These are phyloP conservation scores for Phytophthora sojae DNA, from an alignment of 352 stramenopile species.

Conservation along the genomic window DNA sequence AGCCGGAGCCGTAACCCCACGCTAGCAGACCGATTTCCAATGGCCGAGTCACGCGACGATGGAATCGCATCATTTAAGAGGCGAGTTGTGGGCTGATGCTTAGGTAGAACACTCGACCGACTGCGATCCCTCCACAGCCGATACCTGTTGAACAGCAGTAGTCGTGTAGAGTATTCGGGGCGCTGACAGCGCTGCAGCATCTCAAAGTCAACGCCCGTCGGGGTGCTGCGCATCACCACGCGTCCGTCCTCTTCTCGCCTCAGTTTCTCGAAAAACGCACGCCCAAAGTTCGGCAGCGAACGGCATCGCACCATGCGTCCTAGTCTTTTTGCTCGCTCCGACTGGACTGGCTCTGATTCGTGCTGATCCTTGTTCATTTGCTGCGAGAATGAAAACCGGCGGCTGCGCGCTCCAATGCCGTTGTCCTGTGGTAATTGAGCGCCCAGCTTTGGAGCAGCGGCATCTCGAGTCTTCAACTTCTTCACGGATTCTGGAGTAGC, in stretches of 20 bases:
- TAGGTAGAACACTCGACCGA: constrained; percentile 7
- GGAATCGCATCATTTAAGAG: constrained; percentile 14
- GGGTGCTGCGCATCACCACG: constrained; percentile 1
- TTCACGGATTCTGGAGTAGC: constrained; percentile 7
- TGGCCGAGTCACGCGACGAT: constrained; percentile 1
- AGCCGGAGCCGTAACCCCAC: constrained; percentile 13
- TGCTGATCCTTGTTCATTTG: neutral
- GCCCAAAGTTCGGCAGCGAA: constrained; percentile 58
- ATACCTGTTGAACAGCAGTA: constrained; percentile 55
- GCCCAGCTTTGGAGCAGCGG: constrained; percentile 21
- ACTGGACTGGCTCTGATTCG: neutral
- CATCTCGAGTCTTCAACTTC: constrained; percentile 24
- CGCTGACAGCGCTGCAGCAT: constrained; percentile 60
- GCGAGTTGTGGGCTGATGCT: neutral
- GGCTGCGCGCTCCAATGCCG: neutral
- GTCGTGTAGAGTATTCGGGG: constrained; percentile 52
- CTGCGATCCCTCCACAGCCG: constrained; percentile 36
- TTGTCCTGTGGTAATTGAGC: neutral
- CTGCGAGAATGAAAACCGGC: constrained; percentile 7
- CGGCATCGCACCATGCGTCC: constrained; percentile 50
- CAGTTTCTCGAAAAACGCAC: constrained; percentile 46
- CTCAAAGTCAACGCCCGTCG: constrained; percentile 58
- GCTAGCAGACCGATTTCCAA: neutral
- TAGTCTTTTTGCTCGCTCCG: constrained; percentile 17
- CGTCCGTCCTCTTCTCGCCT: constrained; percentile 10